Conservation (phyloP, 2,329 filamentous ascomycete genomes). For the Calonectria hongkongensis region DNA sequence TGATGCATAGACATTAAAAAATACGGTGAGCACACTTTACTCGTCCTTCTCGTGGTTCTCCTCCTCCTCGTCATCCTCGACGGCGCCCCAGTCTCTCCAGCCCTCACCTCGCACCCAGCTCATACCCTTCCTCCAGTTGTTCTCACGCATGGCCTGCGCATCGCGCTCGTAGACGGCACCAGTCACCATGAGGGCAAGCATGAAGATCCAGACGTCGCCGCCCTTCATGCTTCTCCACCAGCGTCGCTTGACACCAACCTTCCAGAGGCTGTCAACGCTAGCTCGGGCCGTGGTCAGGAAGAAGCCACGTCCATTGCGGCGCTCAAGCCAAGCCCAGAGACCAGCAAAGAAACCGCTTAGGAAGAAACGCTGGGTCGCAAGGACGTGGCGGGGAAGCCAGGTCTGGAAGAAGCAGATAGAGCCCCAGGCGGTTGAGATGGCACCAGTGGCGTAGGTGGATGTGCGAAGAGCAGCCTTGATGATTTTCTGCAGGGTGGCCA, state of each 20-base stretch:
- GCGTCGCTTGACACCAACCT: slow-evolving; percentile 91
- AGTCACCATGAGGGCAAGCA: slow-evolving; percentile 84
- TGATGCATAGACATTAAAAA: slow-evolving; percentile 47
- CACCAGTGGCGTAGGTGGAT: slow-evolving; percentile 83
- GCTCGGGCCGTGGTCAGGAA: slow-evolving; percentile 87
- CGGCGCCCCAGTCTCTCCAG: slow-evolving; percentile 79
- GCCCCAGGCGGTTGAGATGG: slow-evolving; percentile 92
- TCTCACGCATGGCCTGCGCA: slow-evolving; percentile 80
- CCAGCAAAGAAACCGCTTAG: slow-evolving; percentile 90
- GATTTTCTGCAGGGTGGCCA: slow-evolving; percentile 79
- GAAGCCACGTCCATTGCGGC: slow-evolving; percentile 77
- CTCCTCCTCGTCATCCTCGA: slow-evolving; percentile 70
- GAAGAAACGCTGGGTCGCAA: slow-evolving; percentile 92
- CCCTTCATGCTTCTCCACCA: slow-evolving; percentile 90
- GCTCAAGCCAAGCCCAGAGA: slow-evolving; percentile 87
- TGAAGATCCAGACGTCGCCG: slow-evolving; percentile 90
- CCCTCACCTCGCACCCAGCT: slow-evolving; percentile 85
- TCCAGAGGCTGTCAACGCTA: slow-evolving; percentile 91
- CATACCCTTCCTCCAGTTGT: slow-evolving; percentile 81
- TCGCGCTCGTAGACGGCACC: slow-evolving; percentile 86
- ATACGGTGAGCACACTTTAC: slow-evolving; percentile 31
- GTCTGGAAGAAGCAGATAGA: slow-evolving; percentile 92
- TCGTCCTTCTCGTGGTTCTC: slow-evolving; percentile 58
- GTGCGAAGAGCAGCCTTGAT: slow-evolving; percentile 82
- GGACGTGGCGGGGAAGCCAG: slow-evolving; percentile 82